phyloP scores from a whole-genome alignment of 1,284 basidiomycete species.

The Xerocomus alliaceus region DNA sequence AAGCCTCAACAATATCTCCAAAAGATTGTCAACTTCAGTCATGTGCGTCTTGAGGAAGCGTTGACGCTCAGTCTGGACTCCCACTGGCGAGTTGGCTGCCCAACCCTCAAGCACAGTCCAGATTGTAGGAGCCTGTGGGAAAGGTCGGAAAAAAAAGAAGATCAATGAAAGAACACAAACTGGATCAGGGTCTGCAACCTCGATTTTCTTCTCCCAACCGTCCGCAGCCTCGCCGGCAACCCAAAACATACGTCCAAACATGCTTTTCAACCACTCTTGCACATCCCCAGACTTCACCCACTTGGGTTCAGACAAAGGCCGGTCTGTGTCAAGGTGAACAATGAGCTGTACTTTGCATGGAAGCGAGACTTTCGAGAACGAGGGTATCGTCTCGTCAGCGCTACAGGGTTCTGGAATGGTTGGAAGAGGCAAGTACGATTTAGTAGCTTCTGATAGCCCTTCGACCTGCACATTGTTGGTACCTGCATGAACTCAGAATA shows the following conservation, averaged over 20 bases:
- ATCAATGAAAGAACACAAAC: constrained; percentile 56
- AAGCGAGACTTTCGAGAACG: constrained; percentile 61
- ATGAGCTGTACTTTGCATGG: constrained; percentile 62
- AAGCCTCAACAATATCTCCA: constrained; percentile 89
- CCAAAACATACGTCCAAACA: constrained; percentile 85
- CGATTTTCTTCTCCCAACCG: constrained; percentile 93
- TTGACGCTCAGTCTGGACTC: constrained; percentile 76
- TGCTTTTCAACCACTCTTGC: constrained; percentile 89
- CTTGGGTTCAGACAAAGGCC: constrained; percentile 90
- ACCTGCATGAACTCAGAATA: constrained; percentile 2
- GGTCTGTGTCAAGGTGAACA: constrained; percentile 82
- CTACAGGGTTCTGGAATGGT: constrained; percentile 52
- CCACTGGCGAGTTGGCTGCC: constrained; percentile 81
- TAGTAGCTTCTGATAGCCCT: constrained; percentile 72
- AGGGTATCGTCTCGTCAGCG: constrained; percentile 68
- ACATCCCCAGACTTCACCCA: constrained; percentile 96
- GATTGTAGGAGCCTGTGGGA: constrained; percentile 83
- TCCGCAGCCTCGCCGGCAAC: constrained; percentile 71
- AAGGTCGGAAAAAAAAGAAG: constrained; percentile 19
- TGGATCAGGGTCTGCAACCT: constrained; percentile 92
- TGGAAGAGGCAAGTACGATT: constrained; percentile 69
- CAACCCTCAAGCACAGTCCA: constrained; percentile 88
- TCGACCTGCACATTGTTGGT: constrained; percentile 63
- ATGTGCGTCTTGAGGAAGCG: constrained; percentile 89
- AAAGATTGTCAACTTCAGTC: constrained; percentile 81